phyloP scores from a whole-genome alignment of 1,284 basidiomycete species.

The Trametes polyzona region DNA sequence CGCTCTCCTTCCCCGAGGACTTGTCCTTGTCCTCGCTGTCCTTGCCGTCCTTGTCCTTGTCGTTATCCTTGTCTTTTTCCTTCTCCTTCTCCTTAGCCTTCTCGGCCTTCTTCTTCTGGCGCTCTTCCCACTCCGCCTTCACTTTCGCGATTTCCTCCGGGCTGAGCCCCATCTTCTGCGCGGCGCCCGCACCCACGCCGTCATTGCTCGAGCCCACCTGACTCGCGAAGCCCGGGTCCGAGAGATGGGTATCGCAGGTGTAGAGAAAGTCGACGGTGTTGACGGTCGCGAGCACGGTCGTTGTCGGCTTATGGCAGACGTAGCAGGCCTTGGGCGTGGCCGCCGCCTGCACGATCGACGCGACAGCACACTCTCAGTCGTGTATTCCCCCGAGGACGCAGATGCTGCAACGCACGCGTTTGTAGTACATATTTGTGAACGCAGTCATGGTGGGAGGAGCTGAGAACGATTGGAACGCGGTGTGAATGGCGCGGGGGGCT shows the following conservation, averaged over 20 bases:
- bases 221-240: constrained; percentile 72
- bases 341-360: constrained; percentile 49
- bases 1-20: constrained; percentile 19
- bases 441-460: constrained; percentile 51
- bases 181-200: constrained; percentile 36
- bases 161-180: constrained; percentile 49
- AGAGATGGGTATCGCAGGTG: constrained; percentile 68
- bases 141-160: constrained; percentile 74
- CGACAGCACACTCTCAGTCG: constrained; percentile 18
- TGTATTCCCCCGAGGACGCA: background rate
- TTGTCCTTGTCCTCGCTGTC: constrained; percentile 19
- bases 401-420: constrained; percentile 58
- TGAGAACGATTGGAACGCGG: constrained; percentile 1
- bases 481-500: background rate
- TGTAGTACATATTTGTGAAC: constrained; percentile 80
- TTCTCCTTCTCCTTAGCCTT: constrained; percentile 55
- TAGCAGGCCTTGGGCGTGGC: constrained; percentile 73
- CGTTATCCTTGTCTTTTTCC: constrained; percentile 39
- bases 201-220: constrained; percentile 46
- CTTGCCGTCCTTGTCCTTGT: constrained; percentile 30
- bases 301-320: constrained; percentile 74
- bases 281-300: constrained; percentile 73
- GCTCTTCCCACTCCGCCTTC: constrained; percentile 80
- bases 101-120: constrained; percentile 56
- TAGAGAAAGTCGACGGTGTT: constrained; percentile 80